These are phyloP conservation scores for Camelina hispida DNA, from an alignment of 345 rosid species.

Conservation along the genomic window DNA sequence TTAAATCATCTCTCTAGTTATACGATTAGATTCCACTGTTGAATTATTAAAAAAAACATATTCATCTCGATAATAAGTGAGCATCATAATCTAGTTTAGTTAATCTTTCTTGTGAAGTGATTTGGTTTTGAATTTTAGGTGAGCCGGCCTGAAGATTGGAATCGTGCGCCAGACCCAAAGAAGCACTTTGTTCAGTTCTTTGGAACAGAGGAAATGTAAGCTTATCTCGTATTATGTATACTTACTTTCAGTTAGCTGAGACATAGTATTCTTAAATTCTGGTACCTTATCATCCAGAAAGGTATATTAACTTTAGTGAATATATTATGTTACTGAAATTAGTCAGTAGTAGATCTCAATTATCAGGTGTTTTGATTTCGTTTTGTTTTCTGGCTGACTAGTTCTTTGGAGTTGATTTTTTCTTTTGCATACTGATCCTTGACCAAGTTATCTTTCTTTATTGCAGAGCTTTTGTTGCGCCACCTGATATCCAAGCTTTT, in stretches of 20 bases:
- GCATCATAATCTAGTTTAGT: background rate
- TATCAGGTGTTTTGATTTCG: slow-evolving; percentile 24
- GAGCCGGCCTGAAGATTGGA: slow-evolving; percentile 85
- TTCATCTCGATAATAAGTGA: background rate
- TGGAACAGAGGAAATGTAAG: slow-evolving; percentile 97
- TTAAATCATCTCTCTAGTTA: slow-evolving; percentile 4
- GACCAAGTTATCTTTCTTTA: slow-evolving; percentile 28
- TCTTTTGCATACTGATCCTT: too few relatives aligned
- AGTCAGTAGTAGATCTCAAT: slow-evolving; percentile 9
- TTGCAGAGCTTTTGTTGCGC: slow-evolving; percentile 89
- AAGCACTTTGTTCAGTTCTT: slow-evolving; percentile 90
- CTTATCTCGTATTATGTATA: slow-evolving; percentile 12
- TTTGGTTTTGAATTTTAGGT: slow-evolving; percentile 65
- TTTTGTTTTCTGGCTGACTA: background rate
- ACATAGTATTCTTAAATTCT: background rate
- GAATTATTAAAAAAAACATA: background rate
- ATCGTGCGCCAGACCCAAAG: slow-evolving; percentile 73
- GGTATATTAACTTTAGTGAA: slow-evolving; percentile 8
- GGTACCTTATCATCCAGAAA: slow-evolving; percentile 21
- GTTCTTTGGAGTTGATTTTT: slow-evolving; percentile 22
- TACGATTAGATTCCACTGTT: background rate
- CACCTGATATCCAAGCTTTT: slow-evolving; percentile 84
- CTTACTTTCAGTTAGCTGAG: background rate
- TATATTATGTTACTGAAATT: slow-evolving; percentile 22
- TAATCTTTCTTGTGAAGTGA: slow-evolving; percentile 27